Base-by-base conservation (phyloP, 305 asterid genomes). In the Coffea humblotiana region DNA sequence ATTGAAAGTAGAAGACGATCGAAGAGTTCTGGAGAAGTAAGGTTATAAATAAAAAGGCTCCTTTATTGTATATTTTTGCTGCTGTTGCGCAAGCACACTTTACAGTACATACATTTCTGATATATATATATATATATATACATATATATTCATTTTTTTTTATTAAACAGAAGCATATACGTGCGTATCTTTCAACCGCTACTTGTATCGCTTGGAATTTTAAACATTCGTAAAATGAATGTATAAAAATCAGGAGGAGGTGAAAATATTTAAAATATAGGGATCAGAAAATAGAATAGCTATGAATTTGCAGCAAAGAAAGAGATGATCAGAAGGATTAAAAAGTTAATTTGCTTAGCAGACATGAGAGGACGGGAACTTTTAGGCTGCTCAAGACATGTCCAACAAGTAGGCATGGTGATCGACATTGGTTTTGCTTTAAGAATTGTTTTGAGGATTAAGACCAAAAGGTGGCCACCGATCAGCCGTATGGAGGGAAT, bases 21-120 rank as follows among this genome's bases (percentile, higher is more conserved):
- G 76, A 69, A 18, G 76, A 74, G 76, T 27, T 54, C 11, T 67
- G 35, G 69, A 65, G 75, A 79, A 65, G 74, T 58, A 71, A 37
- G 51, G 27, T 37, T 29, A 29, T 29, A 29, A 29, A 29, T 29
- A 37, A n/a, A 37, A 70, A 73, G 27, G 64, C 69, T 65, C 25
- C 64, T 79, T 49, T 64, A 64, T 64, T 19, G 11, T 37, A 47
- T 69, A 47, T 47, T 37, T 3, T 37, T 52, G 71, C 74, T 21
- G 12, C 51, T 8, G 51, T n/a, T 25, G 64, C 76, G 23, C 49
- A 29, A 48, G 35, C 74, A 23, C 15, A 60, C 12, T 52, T 37
- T 37, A 37, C 43, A 37, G 43, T 37, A 37, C 43, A 0, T 37
- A 29, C 32, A 29, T 37, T 37, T 37, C 58, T 3, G 6, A 51